phyloP scores from a whole-genome alignment of 2,329 filamentous ascomycete genomes.

The Karstenula rhodostoma region DNA sequence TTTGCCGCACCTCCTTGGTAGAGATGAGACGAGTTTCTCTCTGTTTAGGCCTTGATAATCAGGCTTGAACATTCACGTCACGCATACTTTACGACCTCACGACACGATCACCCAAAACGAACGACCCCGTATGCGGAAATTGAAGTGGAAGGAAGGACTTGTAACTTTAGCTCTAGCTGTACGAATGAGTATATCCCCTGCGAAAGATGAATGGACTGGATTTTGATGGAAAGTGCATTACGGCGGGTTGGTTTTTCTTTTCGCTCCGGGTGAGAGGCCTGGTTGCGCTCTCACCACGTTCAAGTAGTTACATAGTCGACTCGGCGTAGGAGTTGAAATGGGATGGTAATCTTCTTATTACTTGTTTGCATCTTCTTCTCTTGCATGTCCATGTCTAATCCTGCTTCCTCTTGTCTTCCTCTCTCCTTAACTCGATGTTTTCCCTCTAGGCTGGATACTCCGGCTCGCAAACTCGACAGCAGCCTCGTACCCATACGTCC shows the following conservation, averaged over 20 bases:
- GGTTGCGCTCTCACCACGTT: background rate
- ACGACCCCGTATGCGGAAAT: background rate
- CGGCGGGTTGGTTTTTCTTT: background rate
- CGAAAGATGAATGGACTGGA: slow-evolving; percentile 2
- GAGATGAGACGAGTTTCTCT: background rate
- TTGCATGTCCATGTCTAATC: background rate
- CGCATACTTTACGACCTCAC: slow-evolving; percentile 15
- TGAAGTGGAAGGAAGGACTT: slow-evolving; percentile 7
- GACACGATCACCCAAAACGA: slow-evolving; percentile 12
- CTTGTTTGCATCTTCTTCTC: background rate
- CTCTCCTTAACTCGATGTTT: too few relatives aligned
- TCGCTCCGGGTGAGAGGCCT: slow-evolving; percentile 3
- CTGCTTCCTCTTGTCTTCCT: background rate
- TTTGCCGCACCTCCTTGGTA: background rate
- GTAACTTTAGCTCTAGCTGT: slow-evolving; percentile 17
- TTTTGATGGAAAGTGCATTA: too few relatives aligned
- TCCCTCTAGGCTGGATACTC: slow-evolving; percentile 34
- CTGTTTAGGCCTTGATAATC: background rate
- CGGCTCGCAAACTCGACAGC: slow-evolving; percentile 53
- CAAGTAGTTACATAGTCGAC: background rate
- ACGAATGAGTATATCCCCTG: slow-evolving; percentile 12
- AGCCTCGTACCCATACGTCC: slow-evolving; percentile 57
- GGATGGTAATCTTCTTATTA: slow-evolving; percentile 9
- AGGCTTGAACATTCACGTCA: background rate
- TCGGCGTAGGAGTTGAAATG: background rate